Base-by-base conservation (phyloP, 1,284 basidiomycete genomes). In the Malassezia obtusa region DNA sequence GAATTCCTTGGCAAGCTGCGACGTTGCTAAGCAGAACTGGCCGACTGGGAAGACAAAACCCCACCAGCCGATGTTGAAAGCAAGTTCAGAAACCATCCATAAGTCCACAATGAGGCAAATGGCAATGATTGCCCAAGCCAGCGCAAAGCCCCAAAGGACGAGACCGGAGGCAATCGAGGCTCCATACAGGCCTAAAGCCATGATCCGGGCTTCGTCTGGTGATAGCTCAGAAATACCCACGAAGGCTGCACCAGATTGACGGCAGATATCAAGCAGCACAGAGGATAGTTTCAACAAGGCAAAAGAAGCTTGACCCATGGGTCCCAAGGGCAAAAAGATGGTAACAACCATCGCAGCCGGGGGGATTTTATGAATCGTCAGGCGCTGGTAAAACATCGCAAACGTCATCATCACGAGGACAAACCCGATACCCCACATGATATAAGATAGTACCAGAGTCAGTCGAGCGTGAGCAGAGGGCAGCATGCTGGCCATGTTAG, bases 281-380 rank as follows among this genome's bases (percentile, higher is more conserved):
- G 52, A 53, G 2, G 63, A 39, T 39, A 83, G 76, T 3, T 79
- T 60, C 9, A 83, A 73, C 32, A 83, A 71, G 0, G 79, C 81
- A 67, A 79, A 84, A 0, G 80, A 80, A 22, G 82, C 80, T 61
- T 79, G 84, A 6, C 83, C 84, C 45, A 80, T 77, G 0, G 78
- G 78, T 11, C 79, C 79, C 0, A 80, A 65, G 1, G 79, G 79
- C 3, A 80, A 64, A 69, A 86, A 86, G 7, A 80, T 76, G 3
- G 82, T 82, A 35, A 84, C 73, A 32, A 85, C 78, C 2, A 77
- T 73, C 10, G 70, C 73, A 1, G 79, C 77, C 0, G 78, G 59
- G 0, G 78, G 77, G 21, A 77, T 58, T 40, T 70, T 70, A 61
- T 63, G 57, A 45, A 68, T 57, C 14, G 58, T 82, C 80, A 50